Conservation (phyloP, 2,329 filamentous ascomycete species). For the Microdochium trichocladiopsis region DNA sequence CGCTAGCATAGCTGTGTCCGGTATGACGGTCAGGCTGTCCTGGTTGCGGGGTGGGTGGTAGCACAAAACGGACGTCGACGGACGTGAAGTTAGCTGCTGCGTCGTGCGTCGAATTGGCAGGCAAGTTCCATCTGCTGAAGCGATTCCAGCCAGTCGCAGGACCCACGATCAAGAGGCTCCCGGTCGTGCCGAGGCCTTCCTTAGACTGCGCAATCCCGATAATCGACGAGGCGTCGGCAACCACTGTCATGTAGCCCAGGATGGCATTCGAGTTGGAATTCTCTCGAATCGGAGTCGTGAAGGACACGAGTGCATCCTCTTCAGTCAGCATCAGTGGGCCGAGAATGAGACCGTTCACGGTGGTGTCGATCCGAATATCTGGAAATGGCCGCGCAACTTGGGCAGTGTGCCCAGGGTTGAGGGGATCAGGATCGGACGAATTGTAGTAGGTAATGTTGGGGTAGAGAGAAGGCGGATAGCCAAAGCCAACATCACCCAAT, state of each 20-base stretch:
- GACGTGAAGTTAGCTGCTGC: slow-evolving; percentile 28
- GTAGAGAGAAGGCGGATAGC: slow-evolving; percentile 67
- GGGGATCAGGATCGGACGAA: slow-evolving; percentile 31
- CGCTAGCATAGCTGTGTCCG: slow-evolving; percentile 30
- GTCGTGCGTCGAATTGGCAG: slow-evolving; percentile 38
- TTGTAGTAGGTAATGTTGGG: slow-evolving; percentile 67
- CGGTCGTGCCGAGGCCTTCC: slow-evolving; percentile 66
- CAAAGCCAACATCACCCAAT: slow-evolving; percentile 55
- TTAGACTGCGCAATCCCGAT: slow-evolving; percentile 53
- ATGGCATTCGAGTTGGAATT: slow-evolving; percentile 55
- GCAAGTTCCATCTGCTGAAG: slow-evolving; percentile 38
- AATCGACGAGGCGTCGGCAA: slow-evolving; percentile 62
- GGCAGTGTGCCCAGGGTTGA: slow-evolving; percentile 30
- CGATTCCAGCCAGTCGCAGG: slow-evolving; percentile 60
- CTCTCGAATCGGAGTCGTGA: slow-evolving; percentile 73
- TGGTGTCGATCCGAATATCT: slow-evolving; percentile 39
- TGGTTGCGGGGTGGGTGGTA: slow-evolving; percentile 41
- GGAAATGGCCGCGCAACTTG: slow-evolving; percentile 42
- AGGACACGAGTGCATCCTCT: slow-evolving; percentile 68
- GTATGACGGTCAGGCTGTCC: slow-evolving; percentile 41
- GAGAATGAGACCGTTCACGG: slow-evolving; percentile 55
- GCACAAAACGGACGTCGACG: slow-evolving; percentile 48
- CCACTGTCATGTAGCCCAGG: slow-evolving; percentile 76
- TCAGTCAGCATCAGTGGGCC: slow-evolving; percentile 70
- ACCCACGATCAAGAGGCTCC: slow-evolving; percentile 64